Evolutionary conservation across 805 yeast species (phyloP).

Genomic region (Blastobotrys muscicola): DNA sequence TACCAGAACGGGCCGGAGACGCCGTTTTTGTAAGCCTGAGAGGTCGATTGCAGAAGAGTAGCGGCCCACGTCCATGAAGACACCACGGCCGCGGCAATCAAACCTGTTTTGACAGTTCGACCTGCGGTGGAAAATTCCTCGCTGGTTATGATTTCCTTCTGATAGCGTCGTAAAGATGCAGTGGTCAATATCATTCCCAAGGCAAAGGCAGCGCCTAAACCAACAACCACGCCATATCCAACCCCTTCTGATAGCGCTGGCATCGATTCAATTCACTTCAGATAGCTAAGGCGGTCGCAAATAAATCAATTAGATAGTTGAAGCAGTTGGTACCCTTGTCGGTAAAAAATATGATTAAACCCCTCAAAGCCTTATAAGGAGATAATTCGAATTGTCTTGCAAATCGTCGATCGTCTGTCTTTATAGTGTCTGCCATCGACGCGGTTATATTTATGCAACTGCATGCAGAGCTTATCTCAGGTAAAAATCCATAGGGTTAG

Average conservation of each 20-base stretch:
- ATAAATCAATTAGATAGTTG: too few relatives aligned
- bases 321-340: too few relatives aligned
- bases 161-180: slow-evolving; percentile 61
- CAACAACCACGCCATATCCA: slow-evolving; percentile 82
- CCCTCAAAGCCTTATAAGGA: too few relatives aligned
- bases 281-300: too few relatives aligned
- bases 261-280: neutral
- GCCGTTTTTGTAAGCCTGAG: slow-evolving; percentile 73
- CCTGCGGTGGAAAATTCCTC: slow-evolving; percentile 95
- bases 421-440: too few relatives aligned
- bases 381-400: too few relatives aligned
- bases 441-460: too few relatives aligned
- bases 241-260: slow-evolving; percentile 59
- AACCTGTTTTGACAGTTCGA: slow-evolving; percentile 73
- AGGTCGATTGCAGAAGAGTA: slow-evolving; percentile 61
- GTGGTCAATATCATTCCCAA: slow-evolving; percentile 74
- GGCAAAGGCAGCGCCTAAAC: slow-evolving; percentile 61
- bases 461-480: too few relatives aligned
- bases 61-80: slow-evolving; percentile 95
- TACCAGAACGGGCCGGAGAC: slow-evolving; percentile 74
- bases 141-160: slow-evolving; percentile 78
- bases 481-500: too few relatives aligned
- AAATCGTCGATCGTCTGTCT: too few relatives aligned
- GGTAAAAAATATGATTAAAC: too few relatives aligned
- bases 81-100: slow-evolving; percentile 84